A percentile compares a stretch with the other conserved stretches of the same genome.
Evolutionary conservation across 805 yeast genomes (phyloP).

Genomic region (Candida palmyrensis): DNA sequence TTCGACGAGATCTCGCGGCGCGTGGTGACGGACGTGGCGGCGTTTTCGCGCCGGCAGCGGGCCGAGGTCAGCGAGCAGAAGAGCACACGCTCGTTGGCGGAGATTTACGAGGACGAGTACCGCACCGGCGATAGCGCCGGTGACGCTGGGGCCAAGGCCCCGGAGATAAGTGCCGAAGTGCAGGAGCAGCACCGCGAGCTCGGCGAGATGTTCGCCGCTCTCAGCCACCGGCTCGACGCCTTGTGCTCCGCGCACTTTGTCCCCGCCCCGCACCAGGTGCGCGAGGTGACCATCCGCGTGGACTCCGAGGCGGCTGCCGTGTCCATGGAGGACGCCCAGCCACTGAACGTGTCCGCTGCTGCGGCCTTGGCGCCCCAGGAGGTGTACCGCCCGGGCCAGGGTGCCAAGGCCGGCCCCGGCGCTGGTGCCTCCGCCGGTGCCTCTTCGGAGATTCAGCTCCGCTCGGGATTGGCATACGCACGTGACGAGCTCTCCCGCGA

Average conservation of each 20-base stretch:
- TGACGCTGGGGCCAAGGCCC: slow-evolving; percentile 17
- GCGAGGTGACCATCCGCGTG: slow-evolving; percentile 74
- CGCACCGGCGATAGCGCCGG: slow-evolving; percentile 39
- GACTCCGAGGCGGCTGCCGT: slow-evolving; percentile 67
- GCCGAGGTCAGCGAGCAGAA: slow-evolving; percentile 78
- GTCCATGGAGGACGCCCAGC: slow-evolving; percentile 95
- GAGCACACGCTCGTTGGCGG: slow-evolving; percentile 84
- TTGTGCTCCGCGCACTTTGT: slow-evolving; percentile 91
- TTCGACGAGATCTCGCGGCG: slow-evolving; percentile 85
- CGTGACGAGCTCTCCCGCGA: slow-evolving; percentile 79
- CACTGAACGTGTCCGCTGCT: slow-evolving; percentile 70
- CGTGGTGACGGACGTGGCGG: slow-evolving; percentile 59
- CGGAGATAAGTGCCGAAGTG: slow-evolving; percentile 57
- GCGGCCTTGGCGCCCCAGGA: slow-evolving; percentile 93
- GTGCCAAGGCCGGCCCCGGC: too few species aligned
- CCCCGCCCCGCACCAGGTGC: slow-evolving; percentile 78
- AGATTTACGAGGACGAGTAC: slow-evolving; percentile 84
- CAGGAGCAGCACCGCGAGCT: slow-evolving; percentile 77
- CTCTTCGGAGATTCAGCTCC: slow-evolving; percentile 69
- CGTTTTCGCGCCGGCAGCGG: slow-evolving; percentile 41
- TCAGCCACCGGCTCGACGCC: slow-evolving; percentile 76
- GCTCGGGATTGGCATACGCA: slow-evolving; percentile 75
- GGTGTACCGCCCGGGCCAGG: slow-evolving; percentile 52
- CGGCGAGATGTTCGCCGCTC: slow-evolving; percentile 51
- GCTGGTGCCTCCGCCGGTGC: too few species aligned